Base-by-base conservation (phyloP, 495 filamentous ascomycete genomes). In the Podospora bellae-mahoneyi region DNA sequence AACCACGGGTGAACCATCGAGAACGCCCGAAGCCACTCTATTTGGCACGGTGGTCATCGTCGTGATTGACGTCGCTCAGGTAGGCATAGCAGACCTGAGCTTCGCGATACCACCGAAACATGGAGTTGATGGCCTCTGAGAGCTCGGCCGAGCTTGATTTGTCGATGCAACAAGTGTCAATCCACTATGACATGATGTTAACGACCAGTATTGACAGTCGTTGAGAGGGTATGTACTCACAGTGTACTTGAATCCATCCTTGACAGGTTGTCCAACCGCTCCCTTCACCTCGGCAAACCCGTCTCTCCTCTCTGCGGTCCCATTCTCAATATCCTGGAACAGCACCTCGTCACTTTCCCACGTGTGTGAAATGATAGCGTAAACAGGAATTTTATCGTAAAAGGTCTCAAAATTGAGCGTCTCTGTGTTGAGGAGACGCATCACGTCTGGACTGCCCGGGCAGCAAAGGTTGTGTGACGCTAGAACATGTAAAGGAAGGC, bases 301-400 rank as follows among this genome's bases (percentile, higher is more conserved):
- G 3, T 60, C 44, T 44, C 73, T 73, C 3, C 32, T 23, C 0
- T 44, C 57, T 15, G 64, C 67, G 39, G 61, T 66, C n/a, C 65
- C 66, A 26, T 77, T 48, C 20, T 39, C 5, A 28, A 76, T 70
- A 18, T 80, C 76, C 3, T 73, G 68, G 60, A 78, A 78, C 6
- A 68, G 71, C 2, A 79, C 72, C 66, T 82, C 80, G 2, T 74
- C 73, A 9, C 69, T 66, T 34, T 69, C 74, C 79, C 80, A 82
- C 0, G 73, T 78, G 62, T 83, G 80, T 2, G 77, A 79, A 7
- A 82, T 69, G 7, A 79, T 78, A 6, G 75, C 79, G 62, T 82
- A 82, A 2, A 68, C 66, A 1, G 76, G 73, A 34, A 75, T 59
- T 5, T 65, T 28, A 5, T 71, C 71, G 27, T 62, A 57, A 58